Evolutionary conservation across 371 early-diverging fungal genomes (phyloP).

Genomic region (Phascolomyces articulosus): DNA sequence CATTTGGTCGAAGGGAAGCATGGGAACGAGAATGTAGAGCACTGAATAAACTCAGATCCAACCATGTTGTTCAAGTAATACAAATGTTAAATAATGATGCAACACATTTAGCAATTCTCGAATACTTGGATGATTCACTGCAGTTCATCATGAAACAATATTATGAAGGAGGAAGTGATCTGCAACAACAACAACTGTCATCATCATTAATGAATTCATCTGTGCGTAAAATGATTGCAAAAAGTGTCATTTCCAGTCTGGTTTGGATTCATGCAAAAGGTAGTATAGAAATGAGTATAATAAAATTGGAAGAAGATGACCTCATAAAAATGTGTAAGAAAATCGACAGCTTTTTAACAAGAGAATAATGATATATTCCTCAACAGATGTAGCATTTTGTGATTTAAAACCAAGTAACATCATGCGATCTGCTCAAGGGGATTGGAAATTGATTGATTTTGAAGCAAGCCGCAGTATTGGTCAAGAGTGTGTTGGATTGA

Average conservation of each 20-base stretch:
- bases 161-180: background rate
- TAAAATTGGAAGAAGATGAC: background rate
- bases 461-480: constrained; percentile 51
- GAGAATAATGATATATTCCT: background rate
- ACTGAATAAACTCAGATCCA: constrained; percentile 40
- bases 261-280: constrained; percentile 37
- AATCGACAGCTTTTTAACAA: too few species aligned
- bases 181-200: too few species aligned
- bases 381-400: constrained; percentile 31
- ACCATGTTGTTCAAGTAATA: constrained; percentile 37
- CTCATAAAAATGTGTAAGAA: too few species aligned
- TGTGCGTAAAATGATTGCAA: constrained; percentile 1
- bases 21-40: constrained; percentile 55
- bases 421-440: constrained; percentile 17
- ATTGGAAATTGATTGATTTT: constrained; percentile 52
- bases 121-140: constrained; percentile 39
- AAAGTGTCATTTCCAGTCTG: constrained; percentile 23
- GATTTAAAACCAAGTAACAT: constrained; percentile 48
- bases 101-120: constrained; percentile 44
- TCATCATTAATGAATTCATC: background rate
- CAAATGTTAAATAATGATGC: constrained; percentile 28
- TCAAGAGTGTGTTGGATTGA: constrained; percentile 30
- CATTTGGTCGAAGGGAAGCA: constrained; percentile 52
- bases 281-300: background rate
- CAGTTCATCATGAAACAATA: background rate